Percentiles rank a stretch among this genome's conserved stretches.
Conservation (phyloP, 2,329 filamentous ascomycete genomes). For the Penicillium sp. region DNA sequence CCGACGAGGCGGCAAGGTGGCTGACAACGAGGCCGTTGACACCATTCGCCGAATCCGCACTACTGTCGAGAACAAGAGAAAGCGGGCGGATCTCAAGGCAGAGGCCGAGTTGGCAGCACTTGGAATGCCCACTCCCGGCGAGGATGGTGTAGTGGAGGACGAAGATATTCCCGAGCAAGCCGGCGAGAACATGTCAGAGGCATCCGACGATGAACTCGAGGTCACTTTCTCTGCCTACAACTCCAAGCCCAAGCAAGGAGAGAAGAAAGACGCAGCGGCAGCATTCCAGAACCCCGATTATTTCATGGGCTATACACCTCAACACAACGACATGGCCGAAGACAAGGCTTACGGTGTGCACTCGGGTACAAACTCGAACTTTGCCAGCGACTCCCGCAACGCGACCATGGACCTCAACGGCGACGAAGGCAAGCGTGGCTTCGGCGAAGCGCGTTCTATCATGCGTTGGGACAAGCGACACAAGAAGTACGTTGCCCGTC, state of each 20-base stretch:
- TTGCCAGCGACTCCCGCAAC: constrained; percentile 81
- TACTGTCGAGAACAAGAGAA: constrained; percentile 45
- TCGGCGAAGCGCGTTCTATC: constrained; percentile 71
- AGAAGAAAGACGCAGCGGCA: constrained; percentile 53
- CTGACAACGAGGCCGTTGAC: constrained; percentile 65
- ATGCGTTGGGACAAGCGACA: constrained; percentile 97
- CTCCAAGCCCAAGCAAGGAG: constrained; percentile 43
- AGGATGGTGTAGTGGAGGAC: constrained; percentile 38
- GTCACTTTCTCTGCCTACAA: constrained; percentile 66
- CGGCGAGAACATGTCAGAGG: constrained; percentile 57
- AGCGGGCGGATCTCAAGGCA: constrained; percentile 34
- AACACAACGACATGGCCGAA: constrained; percentile 76
- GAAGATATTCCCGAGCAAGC: constrained; percentile 38
- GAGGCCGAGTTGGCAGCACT: constrained; percentile 28
- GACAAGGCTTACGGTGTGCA: constrained; percentile 93
- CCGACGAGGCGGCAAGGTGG: constrained; percentile 68
- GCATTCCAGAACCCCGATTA: constrained; percentile 82
- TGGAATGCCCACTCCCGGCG: constrained; percentile 30
- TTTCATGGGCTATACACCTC: constrained; percentile 95
- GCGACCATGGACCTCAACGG: constrained; percentile 90
- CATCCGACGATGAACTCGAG: constrained; percentile 64
- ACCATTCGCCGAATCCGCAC: constrained; percentile 47
- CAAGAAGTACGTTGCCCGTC: constrained; percentile 88
- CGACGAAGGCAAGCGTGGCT: constrained; percentile 76
- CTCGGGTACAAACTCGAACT: constrained; percentile 72